phyloP scores from a whole-genome alignment of 768 basidiomycete genomes.

The Atractiella rhizophila region DNA sequence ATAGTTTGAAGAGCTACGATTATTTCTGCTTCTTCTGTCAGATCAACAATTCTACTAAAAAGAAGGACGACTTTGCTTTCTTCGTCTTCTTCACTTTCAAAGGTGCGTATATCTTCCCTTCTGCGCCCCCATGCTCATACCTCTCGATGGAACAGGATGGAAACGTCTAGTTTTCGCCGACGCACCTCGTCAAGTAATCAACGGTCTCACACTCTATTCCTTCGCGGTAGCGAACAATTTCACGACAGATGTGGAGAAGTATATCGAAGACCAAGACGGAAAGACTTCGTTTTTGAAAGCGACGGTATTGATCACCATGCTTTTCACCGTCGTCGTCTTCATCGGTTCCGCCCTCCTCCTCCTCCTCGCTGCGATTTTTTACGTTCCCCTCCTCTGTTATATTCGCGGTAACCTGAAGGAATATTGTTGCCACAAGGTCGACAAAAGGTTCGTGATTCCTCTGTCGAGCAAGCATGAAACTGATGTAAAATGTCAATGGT shows the following conservation, averaged over 20 bases:
- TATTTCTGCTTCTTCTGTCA: constrained; percentile 97
- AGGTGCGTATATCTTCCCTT: constrained; percentile 31
- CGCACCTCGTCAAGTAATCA: constrained; percentile 89
- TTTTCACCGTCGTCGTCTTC: constrained; percentile 75
- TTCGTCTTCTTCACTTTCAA: constrained; percentile 99
- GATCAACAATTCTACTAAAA: constrained; percentile 83
- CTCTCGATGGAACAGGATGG: constrained; percentile 33
- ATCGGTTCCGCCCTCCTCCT: constrained; percentile 56
- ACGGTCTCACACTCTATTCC: constrained; percentile 83
- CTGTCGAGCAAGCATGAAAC: constrained; percentile 1
- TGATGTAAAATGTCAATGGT: constrained; percentile 2
- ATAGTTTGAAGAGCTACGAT: constrained; percentile 41
- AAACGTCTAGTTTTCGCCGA: constrained; percentile 74
- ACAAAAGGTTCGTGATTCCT: constrained; percentile 40
- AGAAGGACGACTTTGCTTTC: constrained; percentile 91
- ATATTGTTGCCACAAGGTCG: constrained; percentile 95
- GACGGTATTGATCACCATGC: constrained; percentile 58
- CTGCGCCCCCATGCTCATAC: neutral
- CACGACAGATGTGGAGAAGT: constrained; percentile 32
- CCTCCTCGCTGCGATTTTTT: constrained; percentile 58
- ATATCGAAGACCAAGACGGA: constrained; percentile 26
- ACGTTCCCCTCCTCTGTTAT: constrained; percentile 79
- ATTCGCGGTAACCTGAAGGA: constrained; percentile 98
- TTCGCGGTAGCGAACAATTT: constrained; percentile 57
- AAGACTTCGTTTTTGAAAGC: constrained; percentile 36